phyloP scores from a whole-genome alignment of 345 rosid species.

The Salix suchowensis region DNA sequence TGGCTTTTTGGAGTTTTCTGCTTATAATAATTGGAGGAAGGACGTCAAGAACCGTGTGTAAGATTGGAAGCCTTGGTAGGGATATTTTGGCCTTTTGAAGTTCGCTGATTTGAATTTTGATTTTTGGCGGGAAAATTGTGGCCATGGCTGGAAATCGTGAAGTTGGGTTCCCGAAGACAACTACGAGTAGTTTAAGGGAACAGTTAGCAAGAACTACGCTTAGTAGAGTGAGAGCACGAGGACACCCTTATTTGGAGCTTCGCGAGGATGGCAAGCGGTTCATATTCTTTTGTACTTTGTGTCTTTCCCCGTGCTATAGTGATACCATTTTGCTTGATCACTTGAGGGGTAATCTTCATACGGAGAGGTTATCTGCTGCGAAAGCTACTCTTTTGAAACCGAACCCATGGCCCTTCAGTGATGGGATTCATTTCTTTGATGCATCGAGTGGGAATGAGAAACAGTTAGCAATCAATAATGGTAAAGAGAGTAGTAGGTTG shows the following conservation, averaged over 20 bases:
- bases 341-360: slow-evolving; percentile 72
- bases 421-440: slow-evolving; percentile 79
- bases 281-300: slow-evolving; percentile 80
- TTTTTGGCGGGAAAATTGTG: slow-evolving; percentile 25
- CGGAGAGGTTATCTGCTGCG: slow-evolving; percentile 63
- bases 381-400: slow-evolving; percentile 60
- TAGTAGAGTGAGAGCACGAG: slow-evolving; percentile 54
- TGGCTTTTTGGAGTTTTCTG: slow-evolving; percentile 11
- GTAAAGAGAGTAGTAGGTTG: slow-evolving; percentile 12
- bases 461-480: slow-evolving; percentile 16
- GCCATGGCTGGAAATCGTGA: slow-evolving; percentile 61
- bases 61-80: neutral
- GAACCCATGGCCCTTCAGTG: slow-evolving; percentile 90
- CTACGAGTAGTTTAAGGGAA: slow-evolving; percentile 50
- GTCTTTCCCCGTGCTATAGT: slow-evolving; percentile 80
- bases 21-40: neutral
- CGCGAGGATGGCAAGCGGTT: slow-evolving; percentile 72
- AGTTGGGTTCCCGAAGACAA: slow-evolving; percentile 44
- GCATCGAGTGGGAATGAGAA: slow-evolving; percentile 36
- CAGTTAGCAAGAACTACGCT: slow-evolving; percentile 66
- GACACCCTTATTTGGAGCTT: slow-evolving; percentile 71
- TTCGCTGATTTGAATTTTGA: slow-evolving; percentile 9
- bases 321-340: slow-evolving; percentile 69
- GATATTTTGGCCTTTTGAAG: slow-evolving; percentile 9
- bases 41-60: neutral